Evolutionary conservation across 768 basidiomycete genomes (phyloP), one percentile per base, ranked within the genome.

Genomic region (Rhodosporidiobolus odoratus): DNA sequence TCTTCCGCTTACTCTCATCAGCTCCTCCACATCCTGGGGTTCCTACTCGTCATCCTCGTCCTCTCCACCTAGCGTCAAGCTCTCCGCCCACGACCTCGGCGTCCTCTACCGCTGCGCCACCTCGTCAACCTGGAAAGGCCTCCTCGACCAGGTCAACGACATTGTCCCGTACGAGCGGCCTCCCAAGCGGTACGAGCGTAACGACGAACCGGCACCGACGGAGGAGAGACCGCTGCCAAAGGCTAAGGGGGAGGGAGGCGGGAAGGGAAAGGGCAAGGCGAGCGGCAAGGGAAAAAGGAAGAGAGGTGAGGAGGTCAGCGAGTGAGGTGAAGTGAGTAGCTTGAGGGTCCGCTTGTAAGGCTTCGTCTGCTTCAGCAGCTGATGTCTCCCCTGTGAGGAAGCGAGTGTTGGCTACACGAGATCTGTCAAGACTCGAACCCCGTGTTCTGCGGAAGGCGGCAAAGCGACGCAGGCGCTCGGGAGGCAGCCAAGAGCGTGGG

Each of bases 1-100:
- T 23, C 25, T 23, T 27, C 45, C 3, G 21, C 7, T 32, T 17
- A 9, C 30, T 1, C 13, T 5, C 41, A 4, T 37, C 62, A 63
- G 62, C 52, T 23, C 52, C 17, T 40, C 38, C 52, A 2, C 50
- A 10, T 53, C 62, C n/a, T 63, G 62, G 62, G 62, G 62, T n/a
- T 17, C 30, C 10, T 54, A 40, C 62, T 1, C 27, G 9, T 15
- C 37, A 16, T 38, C 30, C 40, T 2, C 19, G 21, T 32, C 27
- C 15, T 4, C 4, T 34, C 30, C 62, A 4, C 38, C 50, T 3
- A 17, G 16, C n/a, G 21, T 27, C 17, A 63, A n/a, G 27, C 7
- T 63, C 62, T 8, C 19, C 16, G 16, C 25, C 19, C 38, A 40
- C 38, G 40, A 63, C 21, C 38, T 63, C 52, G 52, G 52, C 27